Base-by-base conservation (phyloP, 108 stramenopile species). In the Cyclotella atomus region DNA sequence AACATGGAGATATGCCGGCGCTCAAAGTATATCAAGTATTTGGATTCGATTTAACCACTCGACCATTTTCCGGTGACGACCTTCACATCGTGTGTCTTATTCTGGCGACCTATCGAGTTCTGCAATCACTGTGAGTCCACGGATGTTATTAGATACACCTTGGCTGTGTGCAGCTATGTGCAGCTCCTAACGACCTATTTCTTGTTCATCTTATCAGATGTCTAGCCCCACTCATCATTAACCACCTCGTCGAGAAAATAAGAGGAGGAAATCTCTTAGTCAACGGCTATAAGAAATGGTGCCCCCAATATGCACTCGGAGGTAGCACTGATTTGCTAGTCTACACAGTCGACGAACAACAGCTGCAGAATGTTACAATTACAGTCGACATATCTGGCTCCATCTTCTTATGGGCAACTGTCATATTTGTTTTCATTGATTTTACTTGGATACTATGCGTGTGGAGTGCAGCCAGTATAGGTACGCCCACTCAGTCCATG, bases 1-100 rank as follows among this genome's bases (percentile, higher is more conserved):
- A 30, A 28, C 16, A 33, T 16, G 21, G 14, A 17, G 50, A 2
- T 25, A 81, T 81, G 79, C 79, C 79, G 23, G 79, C 79, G 16
- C 68, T 81, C 21, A 73, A 66, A 47, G 46, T 81, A 35, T 74
- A 74, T 43, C 27, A 49, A 17, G 47, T 49, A n/a, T 49, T 49
- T 4, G 47, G 47, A 49, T 49, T 49, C n/a, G n/a, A 47, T 59
- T 74, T 81, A 52, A 70, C 71, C 44, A 81, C 79, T n/a, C 61
- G 64, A 6, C 79, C 79, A 14, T 81, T 79, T 59, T 70, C 78
- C 25, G 78, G 78, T 21, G 78, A 79, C 23, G 78, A 79, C 46
- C 54, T 79, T 36, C 78, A 79, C 9, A 54, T 79, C 12, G 17
- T 79, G 21, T 72, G 70, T 38, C 29, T 72, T 21, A 41, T 79